Conservation (phyloP, 495 filamentous ascomycete genomes). For the Chaetomium fimeti region DNA sequence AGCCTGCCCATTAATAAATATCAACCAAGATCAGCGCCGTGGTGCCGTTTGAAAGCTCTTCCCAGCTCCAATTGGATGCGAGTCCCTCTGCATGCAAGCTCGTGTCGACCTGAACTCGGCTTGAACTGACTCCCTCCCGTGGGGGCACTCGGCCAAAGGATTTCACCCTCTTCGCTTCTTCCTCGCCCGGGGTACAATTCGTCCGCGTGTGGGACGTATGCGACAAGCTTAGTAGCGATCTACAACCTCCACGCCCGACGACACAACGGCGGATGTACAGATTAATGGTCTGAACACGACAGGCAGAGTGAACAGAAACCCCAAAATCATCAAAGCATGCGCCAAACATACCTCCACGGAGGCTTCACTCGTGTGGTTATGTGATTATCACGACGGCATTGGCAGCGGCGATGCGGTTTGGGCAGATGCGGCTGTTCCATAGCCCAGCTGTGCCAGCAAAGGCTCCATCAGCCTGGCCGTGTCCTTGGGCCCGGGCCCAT, state of each 20-base stretch:
- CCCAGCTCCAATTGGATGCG: neutral
- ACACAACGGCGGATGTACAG: neutral
- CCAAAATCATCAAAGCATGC: neutral
- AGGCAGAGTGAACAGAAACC: neutral
- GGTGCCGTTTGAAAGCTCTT: too few relatives aligned
- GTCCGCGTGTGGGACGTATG: neutral
- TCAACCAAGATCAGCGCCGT: neutral
- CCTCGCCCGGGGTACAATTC: neutral
- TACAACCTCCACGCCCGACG: neutral
- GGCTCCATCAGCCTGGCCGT: slow-evolving; percentile 7
- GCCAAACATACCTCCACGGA: neutral
- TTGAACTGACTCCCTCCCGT: neutral
- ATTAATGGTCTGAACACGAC: neutral
- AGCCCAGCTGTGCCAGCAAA: slow-evolving; percentile 2
- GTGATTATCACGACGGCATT: neutral
- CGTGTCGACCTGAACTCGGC: neutral
- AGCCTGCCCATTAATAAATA: neutral
- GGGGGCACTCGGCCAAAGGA: too few relatives aligned
- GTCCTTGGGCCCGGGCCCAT: slow-evolving; percentile 6
- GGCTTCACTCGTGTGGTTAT: too few relatives aligned
- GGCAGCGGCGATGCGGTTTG: neutral
- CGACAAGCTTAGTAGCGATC: neutral
- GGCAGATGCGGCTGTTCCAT: neutral
- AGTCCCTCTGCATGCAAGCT: neutral
- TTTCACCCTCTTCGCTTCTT: neutral